Conservation (phyloP, 2,329 filamentous ascomycete species). For the Aspergillus uvarum region DNA sequence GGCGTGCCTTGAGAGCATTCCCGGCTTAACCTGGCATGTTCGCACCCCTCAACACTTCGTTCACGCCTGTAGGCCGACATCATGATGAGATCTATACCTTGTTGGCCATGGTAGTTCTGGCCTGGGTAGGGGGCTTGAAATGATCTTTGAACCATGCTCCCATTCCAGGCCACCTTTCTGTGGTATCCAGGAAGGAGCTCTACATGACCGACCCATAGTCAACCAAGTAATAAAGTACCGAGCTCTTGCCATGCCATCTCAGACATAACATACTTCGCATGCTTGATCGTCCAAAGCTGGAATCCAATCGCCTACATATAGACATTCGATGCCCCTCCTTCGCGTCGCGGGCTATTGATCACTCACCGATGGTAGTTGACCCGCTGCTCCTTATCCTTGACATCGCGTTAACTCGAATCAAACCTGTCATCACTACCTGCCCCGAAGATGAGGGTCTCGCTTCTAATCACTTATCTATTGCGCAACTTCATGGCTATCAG, state of each 20-base stretch:
- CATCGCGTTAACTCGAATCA: neutral
- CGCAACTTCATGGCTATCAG: constrained; percentile 9
- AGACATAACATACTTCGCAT: neutral
- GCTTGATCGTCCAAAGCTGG: neutral
- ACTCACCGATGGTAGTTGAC: neutral
- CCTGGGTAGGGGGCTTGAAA: neutral
- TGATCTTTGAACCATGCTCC: too few relatives aligned
- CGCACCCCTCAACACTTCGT: neutral
- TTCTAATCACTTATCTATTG: constrained; percentile 1
- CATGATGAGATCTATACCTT: too few relatives aligned
- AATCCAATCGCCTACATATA: neutral
- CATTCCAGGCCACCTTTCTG: neutral
- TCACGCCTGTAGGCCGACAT: neutral
- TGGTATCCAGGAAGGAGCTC: neutral
- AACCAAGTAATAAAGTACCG: neutral
- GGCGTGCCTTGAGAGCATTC: neutral
- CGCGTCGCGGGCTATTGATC: neutral
- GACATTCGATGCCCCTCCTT: neutral
- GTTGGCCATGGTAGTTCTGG: neutral
- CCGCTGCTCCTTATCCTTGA: neutral
- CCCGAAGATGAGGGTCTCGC: constrained; percentile 13
- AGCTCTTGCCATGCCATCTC: neutral
- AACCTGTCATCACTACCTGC: neutral
- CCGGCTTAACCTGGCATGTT: neutral
- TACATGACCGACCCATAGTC: neutral